Base-by-base conservation (phyloP, 2,329 filamentous ascomycete species). In the Penicillium freii region DNA sequence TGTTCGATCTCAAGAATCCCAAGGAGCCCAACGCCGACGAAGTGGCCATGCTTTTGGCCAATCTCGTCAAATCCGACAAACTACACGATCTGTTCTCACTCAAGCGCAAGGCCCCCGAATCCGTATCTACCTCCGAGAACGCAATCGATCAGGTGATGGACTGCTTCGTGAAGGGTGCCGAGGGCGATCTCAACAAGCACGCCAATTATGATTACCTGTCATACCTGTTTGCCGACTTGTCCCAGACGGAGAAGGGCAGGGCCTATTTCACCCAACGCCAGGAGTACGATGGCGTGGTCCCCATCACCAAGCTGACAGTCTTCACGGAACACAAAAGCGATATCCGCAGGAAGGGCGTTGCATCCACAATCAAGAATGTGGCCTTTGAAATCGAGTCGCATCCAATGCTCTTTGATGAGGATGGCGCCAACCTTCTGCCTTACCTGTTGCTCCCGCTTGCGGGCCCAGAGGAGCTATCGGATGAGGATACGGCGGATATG, bases 71-170 rank as follows among this genome's bases (percentile, higher is more conserved):
- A 77, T 88, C 84, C 60, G 87, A 93, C 65, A 82, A 81, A 6
- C 75, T 96, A 56, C 88, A 88, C 62, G 82, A 82, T 43, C 79
- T 97, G 5, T 75, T 93, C 11, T 80, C 81, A 5, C 80, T 89
- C 54, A 89, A 88, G 68, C 88, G 91, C 61, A 78, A 83, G 7
- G 74, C 87, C 0, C 89, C 91, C 2, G 83, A 86, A 54, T 80
- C 81, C n/a, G 83, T 96, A 7, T 86, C 85, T 6, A 88, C 85
- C 1, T 90, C 91, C 40, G 83, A 87, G 36, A 81, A 85, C 57
- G 87, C 91, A 5, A 84, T 97, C 67, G 92, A 97, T 73, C 94
- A 97, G 75, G 80, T 99, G 31, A 86, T 99, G 73, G 94, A 97
- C 73, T 88, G 95, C 66, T 99, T 99, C 71, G 94, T 97, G 71